Base-by-base conservation (phyloP, 129 eudicot species). In the Ambrosia trifida region DNA sequence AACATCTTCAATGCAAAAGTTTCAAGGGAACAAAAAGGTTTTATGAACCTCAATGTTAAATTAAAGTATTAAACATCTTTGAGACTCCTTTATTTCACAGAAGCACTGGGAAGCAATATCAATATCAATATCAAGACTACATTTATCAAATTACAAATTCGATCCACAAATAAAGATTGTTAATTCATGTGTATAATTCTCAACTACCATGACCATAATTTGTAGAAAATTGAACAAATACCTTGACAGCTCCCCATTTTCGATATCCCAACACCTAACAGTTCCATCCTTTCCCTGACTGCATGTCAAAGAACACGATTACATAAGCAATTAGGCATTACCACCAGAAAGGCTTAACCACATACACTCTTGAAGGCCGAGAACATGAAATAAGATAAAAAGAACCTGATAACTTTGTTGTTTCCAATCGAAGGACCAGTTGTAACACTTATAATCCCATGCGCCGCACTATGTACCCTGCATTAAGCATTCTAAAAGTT, bases 261-360 rank as follows among this genome's bases (percentile, higher is more conserved):
- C 96, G 50, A 89, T 68, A 74, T 93, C 98, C 96, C 98, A 93
- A 77, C 73, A 83, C 81, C 85, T 93, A 10, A 93, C 73, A 20
- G 90, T 84, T 66, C 98, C 98, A 75, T 89, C 98, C 68, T 91
- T 87, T 12, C 98, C 98, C 74, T 94, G 98, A 78, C 92, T 89
- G 76, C 69, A 80, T 47, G 3, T 3, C n/a, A 44, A 59, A 70
- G 20, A 28, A 77, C 67, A 41, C 40, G 72, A 11, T 16, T 28
- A 11, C 30, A 54, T 11, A 18, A 24, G 28, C 0, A 24, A 24
- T 1, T 24, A 24, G 38, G 18, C 52, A 70, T 30, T 36, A 53
- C 60, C 52, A 51, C 65, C 24, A 58, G 66, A 54, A 79, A 3
- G n/a, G 51, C 46, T 36, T 11, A 43, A 64, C 7, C 18, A 14